Evolutionary conservation across 225 moss, liverwort and hornwort genomes (phyloP), one percentile per base, ranked within the genome.

Genomic region (Asterella californica): DNA sequence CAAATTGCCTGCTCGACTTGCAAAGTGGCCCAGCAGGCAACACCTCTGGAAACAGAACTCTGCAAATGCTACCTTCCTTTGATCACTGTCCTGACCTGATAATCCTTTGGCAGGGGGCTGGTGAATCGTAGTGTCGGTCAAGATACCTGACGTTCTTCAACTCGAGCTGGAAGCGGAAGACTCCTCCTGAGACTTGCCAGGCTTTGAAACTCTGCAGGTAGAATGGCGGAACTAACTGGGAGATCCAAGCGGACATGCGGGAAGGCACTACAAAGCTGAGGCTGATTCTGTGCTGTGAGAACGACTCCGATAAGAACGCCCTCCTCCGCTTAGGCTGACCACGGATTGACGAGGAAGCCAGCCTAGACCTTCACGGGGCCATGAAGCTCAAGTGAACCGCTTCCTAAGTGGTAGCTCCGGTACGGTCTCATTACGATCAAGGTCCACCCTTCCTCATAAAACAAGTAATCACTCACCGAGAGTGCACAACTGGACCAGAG

Each of bases 191-290:
- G 29, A 22, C 42, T 42, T 70, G 69, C 49, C 72, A 15, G 48
- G 42, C 9, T 49, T n/a, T 14, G 9, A 72, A 72, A 27, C 24
- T 29, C 72, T 72, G 48, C 46, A 72, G 72, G 24, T 72, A 47
- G 46, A 45, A 8, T 36, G 30, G 34, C 10, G n/a, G 37, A 21
- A 49, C 46, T 37, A 6, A 72, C 15, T 49, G 72, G 72, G 75
- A 76, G 75, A 76, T 76, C 57, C 55, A 76, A 59, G 75, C 75
- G 75, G 75, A 59, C 75, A 72, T 72, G 72, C 29, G 10, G 72
- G 29, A 29, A 6, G 57, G 5, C 48, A 0, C 72, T 47, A 49
- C 21, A 6, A 70, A 70, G 70, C 70, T 9, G 10, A 46, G 72
- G 27, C 72, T 25, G 48, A 49, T 38, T 27, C 37, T 72, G 48